Evolutionary conservation across 345 rosid species (phyloP).

Genomic region (Corymbia maculata): DNA sequence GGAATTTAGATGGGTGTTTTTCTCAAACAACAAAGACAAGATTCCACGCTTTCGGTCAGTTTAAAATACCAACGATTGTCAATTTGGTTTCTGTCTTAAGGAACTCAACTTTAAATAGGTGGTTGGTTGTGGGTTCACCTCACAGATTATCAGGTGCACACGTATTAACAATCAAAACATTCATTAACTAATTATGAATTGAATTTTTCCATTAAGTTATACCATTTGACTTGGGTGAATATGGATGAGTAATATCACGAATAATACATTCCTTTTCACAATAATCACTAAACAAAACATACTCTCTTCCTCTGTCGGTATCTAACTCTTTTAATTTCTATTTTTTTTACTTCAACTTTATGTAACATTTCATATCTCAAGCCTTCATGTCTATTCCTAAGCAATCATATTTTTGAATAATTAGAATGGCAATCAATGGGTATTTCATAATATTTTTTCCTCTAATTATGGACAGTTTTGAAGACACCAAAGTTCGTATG

Average conservation of each 20-base stretch:
- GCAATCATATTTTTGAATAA: neutral
- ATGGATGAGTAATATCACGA: neutral
- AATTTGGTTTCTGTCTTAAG: no score
- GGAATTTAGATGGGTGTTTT: neutral
- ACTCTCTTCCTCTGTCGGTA: neutral
- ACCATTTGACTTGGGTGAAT: neutral
- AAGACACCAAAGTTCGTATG: neutral
- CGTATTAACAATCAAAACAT: neutral
- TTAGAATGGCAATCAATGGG: neutral
- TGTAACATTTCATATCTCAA: neutral
- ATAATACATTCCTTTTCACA: neutral
- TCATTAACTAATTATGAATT: neutral
- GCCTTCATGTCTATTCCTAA: neutral
- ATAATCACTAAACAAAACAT: neutral
- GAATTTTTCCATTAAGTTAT: neutral
- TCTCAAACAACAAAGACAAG: neutral
- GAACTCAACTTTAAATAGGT: neutral
- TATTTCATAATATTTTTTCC: neutral
- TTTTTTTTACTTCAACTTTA: neutral
- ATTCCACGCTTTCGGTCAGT: rapidly evolving
- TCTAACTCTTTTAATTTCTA: neutral
- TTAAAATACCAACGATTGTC: neutral
- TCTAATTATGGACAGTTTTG: neutral
- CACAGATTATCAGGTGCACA: neutral
- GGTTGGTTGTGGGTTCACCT: neutral